These are phyloP conservation scores for Candida glaebosa DNA, from an alignment of 805 yeast genomes.

Conservation along the genomic window DNA sequence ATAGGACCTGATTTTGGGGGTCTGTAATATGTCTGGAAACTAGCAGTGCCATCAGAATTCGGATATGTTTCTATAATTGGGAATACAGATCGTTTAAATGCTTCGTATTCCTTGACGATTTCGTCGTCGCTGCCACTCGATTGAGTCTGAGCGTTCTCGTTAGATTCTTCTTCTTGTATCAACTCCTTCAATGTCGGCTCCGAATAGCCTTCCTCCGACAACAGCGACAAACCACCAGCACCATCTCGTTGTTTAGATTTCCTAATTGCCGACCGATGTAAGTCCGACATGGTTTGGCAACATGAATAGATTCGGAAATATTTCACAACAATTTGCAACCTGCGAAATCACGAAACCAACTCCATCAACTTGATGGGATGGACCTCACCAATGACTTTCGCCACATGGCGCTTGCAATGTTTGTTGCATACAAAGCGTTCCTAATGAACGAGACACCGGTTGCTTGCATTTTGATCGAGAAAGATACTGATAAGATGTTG, in stretches of 20 bases:
- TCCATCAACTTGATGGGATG: background rate
- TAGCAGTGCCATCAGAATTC: constrained; percentile 7
- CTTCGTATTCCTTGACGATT: background rate
- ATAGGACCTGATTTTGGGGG: constrained; percentile 55
- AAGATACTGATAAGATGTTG: constrained; percentile 44
- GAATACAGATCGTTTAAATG: constrained; percentile 14
- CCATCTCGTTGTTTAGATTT: constrained; percentile 21
- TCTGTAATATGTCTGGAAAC: constrained; percentile 49
- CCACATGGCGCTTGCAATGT: constrained; percentile 33
- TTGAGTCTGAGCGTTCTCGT: too few relatives aligned
- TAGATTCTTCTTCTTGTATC: background rate
- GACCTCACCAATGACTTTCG: constrained; percentile 20
- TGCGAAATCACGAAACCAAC: background rate
- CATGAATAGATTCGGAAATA: too few relatives aligned
- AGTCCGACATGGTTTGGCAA: constrained; percentile 21
- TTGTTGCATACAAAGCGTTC: constrained; percentile 38
- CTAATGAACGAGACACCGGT: constrained; percentile 40
- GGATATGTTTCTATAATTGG: constrained; percentile 16
- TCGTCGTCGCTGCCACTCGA: too few relatives aligned
- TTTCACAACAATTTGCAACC: background rate
- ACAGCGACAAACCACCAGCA: constrained; percentile 17
- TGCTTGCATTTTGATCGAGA: constrained; percentile 32
- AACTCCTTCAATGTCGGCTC: background rate
- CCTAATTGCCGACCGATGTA: constrained; percentile 24
- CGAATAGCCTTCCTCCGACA: constrained; percentile 15